Evolutionary conservation across 202 grass and related monocot species (phyloP).

Genomic region (Setaria italica): DNA sequence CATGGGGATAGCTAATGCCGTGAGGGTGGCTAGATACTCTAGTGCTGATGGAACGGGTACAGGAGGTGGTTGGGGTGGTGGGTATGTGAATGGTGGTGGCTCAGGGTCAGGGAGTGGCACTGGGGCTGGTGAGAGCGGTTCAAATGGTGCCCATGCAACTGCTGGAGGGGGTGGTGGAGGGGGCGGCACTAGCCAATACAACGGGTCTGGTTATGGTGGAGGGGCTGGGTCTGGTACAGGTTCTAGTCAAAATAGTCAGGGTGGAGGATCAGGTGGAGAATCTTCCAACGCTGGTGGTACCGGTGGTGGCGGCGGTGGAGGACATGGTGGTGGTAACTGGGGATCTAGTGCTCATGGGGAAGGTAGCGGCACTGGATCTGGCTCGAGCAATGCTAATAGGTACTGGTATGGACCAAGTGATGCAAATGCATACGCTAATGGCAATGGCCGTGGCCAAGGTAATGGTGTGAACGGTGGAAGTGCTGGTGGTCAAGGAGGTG

Average conservation of each 20-base stretch:
- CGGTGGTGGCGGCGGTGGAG: neutral
- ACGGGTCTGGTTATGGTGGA: neutral
- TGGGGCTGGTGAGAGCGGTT: neutral
- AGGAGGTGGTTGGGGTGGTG: conserved; percentile 24
- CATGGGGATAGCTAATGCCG: conserved; percentile 28
- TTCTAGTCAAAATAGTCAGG: neutral
- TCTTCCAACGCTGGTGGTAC: neutral
- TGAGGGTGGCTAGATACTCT: conserved; percentile 29
- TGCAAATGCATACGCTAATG: neutral
- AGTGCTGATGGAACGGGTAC: neutral
- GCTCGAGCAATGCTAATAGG: neutral
- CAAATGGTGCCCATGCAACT: neutral
- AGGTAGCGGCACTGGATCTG: conserved; percentile 3
- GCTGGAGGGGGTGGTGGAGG: conserved; percentile 12
- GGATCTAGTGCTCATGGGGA: neutral
- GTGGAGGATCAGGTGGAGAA: fast-evolving
- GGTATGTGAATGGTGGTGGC: neutral
- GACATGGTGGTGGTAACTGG: neutral
- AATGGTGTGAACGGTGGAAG: neutral
- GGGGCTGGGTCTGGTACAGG: neutral
- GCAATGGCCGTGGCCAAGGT: neutral
- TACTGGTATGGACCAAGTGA: neutral
- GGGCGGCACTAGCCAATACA: neutral
- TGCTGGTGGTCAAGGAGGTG: neutral
- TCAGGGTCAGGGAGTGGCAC: conserved; percentile 5